Base-by-base conservation (phyloP, 805 yeast genomes). In the Candida palmyrensis region DNA sequence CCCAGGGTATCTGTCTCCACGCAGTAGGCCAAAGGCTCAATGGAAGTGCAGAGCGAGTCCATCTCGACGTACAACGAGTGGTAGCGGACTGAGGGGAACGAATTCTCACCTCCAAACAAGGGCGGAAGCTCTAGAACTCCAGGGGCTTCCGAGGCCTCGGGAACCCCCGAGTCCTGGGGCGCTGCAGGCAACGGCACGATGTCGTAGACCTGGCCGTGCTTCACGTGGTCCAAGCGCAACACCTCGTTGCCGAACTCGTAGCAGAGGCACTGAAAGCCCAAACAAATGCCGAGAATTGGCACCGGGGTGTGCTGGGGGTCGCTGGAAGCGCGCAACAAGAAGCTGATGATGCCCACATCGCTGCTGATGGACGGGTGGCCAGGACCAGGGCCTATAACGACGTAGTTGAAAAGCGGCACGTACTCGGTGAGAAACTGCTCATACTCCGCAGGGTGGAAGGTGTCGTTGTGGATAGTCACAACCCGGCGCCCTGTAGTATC, bases 301-400 rank as follows among this genome's bases (percentile, higher is more conserved):
- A 78, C 48, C 11, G 11, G 13, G 0, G 48, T 37, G 1, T 45
- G 38, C n/a, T 48, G 48, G 1, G 64, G 48, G 3, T 50, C 43
- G 7, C 32, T 31, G 4, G 17, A 16, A 2, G 38, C 35, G 20
- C 59, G 46, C 17, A 41, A 57, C 37, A 71, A 74, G 82, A 43
- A 89, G 38, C 78, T 73, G 11, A 89, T 75, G 8, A 87, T 69
- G 0, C 96, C 96, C 18, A 82, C 75, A 47, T 89, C 97, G 2
- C 50, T 44, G 23, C 3, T 70, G 48, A 45, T 63, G 1, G 59
- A 55, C 0, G 98, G 98, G 45, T 84, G 77, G 0, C 99, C 99
- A 0, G 99, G 99, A 0, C 99, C 99, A 0, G 99, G 99, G 0
- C 98, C 98, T 6, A 92, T 69, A 0, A 92, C 77, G 3, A 92